phyloP scores from a whole-genome alignment of 2,329 filamentous ascomycete genomes.

The Clathrospora elynae region DNA sequence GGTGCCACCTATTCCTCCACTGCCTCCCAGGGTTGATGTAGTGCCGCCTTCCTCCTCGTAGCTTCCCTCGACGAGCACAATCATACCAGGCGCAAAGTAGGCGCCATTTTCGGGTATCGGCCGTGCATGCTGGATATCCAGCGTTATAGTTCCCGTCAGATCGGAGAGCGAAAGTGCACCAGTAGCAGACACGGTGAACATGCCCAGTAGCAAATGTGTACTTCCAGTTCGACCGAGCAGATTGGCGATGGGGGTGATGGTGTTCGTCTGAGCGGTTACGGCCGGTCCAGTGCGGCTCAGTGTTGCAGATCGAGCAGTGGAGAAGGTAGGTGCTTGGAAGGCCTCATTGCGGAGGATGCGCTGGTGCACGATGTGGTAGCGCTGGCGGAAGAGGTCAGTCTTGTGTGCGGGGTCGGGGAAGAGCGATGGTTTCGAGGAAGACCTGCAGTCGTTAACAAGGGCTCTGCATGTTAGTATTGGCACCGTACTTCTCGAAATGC shows the following conservation, averaged over 20 bases:
- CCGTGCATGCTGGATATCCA: slow-evolving; percentile 81
- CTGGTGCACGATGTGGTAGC: slow-evolving; percentile 91
- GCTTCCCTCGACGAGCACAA: slow-evolving; percentile 91
- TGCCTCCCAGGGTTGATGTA: slow-evolving; percentile 66
- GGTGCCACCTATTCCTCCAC: slow-evolving; percentile 82
- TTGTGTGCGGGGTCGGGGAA: slow-evolving; percentile 81
- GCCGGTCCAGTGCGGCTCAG: slow-evolving; percentile 65
- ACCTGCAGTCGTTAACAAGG: slow-evolving; percentile 34
- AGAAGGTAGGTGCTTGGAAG: slow-evolving; percentile 82
- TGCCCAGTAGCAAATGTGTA: slow-evolving; percentile 83
- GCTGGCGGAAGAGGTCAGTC: slow-evolving; percentile 82
- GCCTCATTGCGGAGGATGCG: slow-evolving; percentile 89
- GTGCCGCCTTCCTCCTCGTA: slow-evolving; percentile 85
- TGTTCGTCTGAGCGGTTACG: slow-evolving; percentile 65
- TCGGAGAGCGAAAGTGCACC: slow-evolving; percentile 84
- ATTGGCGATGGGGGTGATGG: slow-evolving; percentile 83
- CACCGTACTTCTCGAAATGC: slow-evolving; percentile 76
- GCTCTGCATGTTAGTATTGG: rapidly evolving
- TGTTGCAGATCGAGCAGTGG: slow-evolving; percentile 58
- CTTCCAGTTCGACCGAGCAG: slow-evolving; percentile 78
- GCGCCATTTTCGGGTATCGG: slow-evolving; percentile 83
- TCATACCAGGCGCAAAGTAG: slow-evolving; percentile 96
- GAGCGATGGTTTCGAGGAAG: slow-evolving; percentile 49
- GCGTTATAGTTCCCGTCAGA: slow-evolving; percentile 80
- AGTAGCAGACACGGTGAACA: slow-evolving; percentile 79